Percentiles rank a stretch among this genome's conserved stretches.
Evolutionary conservation across 75 land plant species (phyloP).

Genomic region (Pinus tabuliformis): DNA sequence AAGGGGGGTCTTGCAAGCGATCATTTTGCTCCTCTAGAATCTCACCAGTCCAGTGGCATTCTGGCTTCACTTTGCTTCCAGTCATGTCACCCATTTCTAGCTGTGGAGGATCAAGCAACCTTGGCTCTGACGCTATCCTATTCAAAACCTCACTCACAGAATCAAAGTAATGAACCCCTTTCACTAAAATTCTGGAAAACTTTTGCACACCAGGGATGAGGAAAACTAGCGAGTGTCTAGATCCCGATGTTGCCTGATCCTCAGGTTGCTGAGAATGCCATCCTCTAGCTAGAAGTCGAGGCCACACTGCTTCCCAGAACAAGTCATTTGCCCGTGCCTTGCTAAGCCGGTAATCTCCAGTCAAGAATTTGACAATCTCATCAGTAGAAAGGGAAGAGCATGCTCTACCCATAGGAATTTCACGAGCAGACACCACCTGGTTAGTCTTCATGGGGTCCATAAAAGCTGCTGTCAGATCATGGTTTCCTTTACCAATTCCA

Average conservation of each 20-base stretch:
- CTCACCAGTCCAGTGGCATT: no score
- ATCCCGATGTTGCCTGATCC: conserved; percentile 11
- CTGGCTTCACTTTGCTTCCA: no score
- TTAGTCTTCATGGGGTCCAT: conserved; percentile 30
- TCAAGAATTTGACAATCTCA: conserved; percentile 50
- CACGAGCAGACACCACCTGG: conserved; percentile 13
- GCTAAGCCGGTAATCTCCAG: conserved; percentile 63
- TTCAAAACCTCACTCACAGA: conserved; percentile 65
- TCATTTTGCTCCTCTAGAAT: not conserved
- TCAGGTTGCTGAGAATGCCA: conserved; percentile 78
- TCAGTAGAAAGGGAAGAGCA: conserved; percentile 51
- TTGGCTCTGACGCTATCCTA: conserved; percentile 55
- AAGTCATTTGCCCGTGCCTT: conserved; percentile 67
- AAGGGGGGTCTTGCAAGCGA: conserved; percentile 13
- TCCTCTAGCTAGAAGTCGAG: conserved; percentile 62
- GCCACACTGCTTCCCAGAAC: conserved; percentile 93
- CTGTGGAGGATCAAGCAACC: conserved; percentile 35
- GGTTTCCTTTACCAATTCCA: conserved; percentile 58
- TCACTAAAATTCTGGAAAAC: conserved; percentile 57
- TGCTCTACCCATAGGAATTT: conserved; percentile 53
- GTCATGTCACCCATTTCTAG: conserved; percentile 21
- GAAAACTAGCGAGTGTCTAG: conserved; percentile 48
- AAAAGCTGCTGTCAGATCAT: conserved; percentile 47
- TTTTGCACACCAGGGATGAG: conserved; percentile 58
- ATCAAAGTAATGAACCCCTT: conserved; percentile 72